A percentile compares a stretch with the other conserved stretches of the same genome.
Conservation (phyloP, 2,329 filamentous ascomycete genomes). For the Myriosclerotinia curreyana region DNA sequence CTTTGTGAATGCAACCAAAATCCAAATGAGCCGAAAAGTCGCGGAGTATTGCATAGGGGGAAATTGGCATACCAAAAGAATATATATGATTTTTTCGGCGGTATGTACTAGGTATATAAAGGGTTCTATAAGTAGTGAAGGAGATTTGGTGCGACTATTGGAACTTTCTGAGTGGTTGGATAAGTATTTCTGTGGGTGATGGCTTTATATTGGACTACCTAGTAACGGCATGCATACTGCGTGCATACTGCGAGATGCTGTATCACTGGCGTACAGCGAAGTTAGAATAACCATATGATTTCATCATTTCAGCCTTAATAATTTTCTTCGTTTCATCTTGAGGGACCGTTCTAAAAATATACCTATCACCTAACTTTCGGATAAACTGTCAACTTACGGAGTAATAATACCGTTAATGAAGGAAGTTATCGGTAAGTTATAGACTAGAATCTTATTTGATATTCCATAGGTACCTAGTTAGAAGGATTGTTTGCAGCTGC, state of each 20-base stretch:
- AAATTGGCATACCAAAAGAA: constrained; percentile 1
- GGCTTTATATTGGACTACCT: too few relatives aligned
- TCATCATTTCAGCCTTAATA: not conserved
- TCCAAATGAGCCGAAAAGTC: not conserved
- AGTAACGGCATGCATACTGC: too few relatives aligned
- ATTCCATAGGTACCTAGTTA: constrained; percentile 14
- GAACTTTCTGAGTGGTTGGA: not conserved
- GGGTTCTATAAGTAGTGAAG: too few relatives aligned
- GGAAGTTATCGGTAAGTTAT: not conserved
- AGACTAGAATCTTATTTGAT: too few relatives aligned
- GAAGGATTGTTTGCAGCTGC: constrained; percentile 15
- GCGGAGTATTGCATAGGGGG: constrained; percentile 11
- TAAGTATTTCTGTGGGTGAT: too few relatives aligned
- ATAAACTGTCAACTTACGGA: not conserved
- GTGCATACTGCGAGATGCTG: not conserved
- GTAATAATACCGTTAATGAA: too few relatives aligned
- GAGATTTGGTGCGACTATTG: not conserved
- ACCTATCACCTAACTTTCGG: not conserved
- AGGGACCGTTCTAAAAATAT: constrained; percentile 13
- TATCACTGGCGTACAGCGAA: not conserved
- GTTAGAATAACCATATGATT: constrained; percentile 3
- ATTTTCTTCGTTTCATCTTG: not conserved
- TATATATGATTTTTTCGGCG: not conserved
- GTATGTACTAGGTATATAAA: too few relatives aligned
- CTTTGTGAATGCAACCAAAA: constrained; percentile 5